phyloP scores from a whole-genome alignment of 768 basidiomycete species.

The Phylloporus rhodoxanthus region DNA sequence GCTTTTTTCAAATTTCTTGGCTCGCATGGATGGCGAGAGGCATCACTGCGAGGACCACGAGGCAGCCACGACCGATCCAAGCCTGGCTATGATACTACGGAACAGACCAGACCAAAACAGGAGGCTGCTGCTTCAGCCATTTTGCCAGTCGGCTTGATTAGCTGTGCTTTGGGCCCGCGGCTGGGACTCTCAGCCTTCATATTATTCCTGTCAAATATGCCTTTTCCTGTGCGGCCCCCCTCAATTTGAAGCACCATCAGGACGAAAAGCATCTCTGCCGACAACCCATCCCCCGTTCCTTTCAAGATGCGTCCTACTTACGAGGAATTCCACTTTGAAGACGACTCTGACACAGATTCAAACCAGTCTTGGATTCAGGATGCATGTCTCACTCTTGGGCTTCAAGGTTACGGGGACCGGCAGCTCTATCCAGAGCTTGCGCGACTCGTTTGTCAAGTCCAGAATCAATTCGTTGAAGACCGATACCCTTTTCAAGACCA shows the following conservation, averaged over 20 bases:
- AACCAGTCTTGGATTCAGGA: background rate
- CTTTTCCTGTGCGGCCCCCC: background rate
- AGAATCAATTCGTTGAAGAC: conserved; percentile 38
- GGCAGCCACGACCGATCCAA: no score
- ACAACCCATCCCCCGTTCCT: conserved; percentile 12
- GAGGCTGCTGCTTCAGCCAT: no score
- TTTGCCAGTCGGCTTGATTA: conserved; percentile 1
- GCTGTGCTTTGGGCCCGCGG: conserved; percentile 13
- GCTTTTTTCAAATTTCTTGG: conserved; percentile 54
- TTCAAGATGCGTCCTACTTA: conserved; percentile 6
- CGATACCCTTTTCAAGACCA: conserved; percentile 30
- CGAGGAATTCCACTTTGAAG: conserved; percentile 10
- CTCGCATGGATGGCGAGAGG: conserved; percentile 45
- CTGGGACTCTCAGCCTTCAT: conserved; percentile 4
- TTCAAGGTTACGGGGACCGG: conserved; percentile 35
- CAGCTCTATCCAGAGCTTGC: conserved; percentile 28
- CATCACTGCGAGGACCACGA: no score
- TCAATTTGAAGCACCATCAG: background rate
- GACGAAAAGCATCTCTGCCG: conserved; percentile 20
- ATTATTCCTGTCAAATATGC: background rate
- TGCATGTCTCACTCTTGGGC: conserved; percentile 20
- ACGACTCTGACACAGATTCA: background rate
- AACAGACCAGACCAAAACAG: no score
- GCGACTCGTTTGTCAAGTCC: conserved; percentile 26
- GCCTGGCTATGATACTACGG: conserved; percentile 4